Conservation (phyloP, 495 filamentous ascomycete genomes). For the Penicillium subrubescens region DNA sequence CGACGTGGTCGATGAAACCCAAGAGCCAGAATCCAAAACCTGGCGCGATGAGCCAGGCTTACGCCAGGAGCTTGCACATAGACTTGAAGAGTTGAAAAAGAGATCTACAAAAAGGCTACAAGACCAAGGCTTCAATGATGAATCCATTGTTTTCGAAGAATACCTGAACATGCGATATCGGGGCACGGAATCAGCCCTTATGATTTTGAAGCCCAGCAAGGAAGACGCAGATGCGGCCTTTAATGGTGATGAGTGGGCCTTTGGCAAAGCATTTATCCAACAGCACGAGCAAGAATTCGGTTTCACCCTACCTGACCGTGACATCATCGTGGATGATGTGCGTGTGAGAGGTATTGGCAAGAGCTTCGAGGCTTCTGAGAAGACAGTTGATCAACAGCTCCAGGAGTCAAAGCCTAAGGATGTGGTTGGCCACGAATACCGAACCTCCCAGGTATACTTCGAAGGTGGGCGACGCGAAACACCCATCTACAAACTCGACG, state of each 20-base stretch:
- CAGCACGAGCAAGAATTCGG: conserved; percentile 95
- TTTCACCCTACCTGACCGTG: conserved; percentile 77
- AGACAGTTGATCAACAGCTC: conserved; percentile 83
- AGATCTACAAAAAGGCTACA: conserved; percentile 20
- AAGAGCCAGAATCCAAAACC: conserved; percentile 76
- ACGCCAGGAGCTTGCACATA: conserved; percentile 18
- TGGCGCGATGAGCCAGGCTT: conserved; percentile 22
- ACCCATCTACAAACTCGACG: conserved; percentile 77
- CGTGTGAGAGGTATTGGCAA: conserved; percentile 83
- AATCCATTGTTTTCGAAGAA: conserved; percentile 41
- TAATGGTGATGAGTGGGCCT: conserved; percentile 58
- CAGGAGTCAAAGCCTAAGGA: conserved; percentile 58
- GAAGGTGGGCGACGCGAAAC: conserved; percentile 68
- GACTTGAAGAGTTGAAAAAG: conserved; percentile 22
- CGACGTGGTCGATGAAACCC: conserved; percentile 90
- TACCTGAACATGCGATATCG: conserved; percentile 55
- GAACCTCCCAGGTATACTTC: conserved; percentile 42
- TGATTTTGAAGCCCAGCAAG: conserved; percentile 52
- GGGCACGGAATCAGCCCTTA: conserved; percentile 52
- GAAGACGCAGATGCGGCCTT: conserved; percentile 21
- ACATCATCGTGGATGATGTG: conserved; percentile 92
- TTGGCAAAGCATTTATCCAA: conserved; percentile 78
- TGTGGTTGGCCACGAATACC: conserved; percentile 34
- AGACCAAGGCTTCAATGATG: conserved; percentile 36
- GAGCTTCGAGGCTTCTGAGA: conserved; percentile 61